A percentile compares a stretch with the other conserved stretches of the same genome.
phyloP scores from a whole-genome alignment of 495 filamentous ascomycete genomes.

The Hyaloscypha hepaticicola region DNA sequence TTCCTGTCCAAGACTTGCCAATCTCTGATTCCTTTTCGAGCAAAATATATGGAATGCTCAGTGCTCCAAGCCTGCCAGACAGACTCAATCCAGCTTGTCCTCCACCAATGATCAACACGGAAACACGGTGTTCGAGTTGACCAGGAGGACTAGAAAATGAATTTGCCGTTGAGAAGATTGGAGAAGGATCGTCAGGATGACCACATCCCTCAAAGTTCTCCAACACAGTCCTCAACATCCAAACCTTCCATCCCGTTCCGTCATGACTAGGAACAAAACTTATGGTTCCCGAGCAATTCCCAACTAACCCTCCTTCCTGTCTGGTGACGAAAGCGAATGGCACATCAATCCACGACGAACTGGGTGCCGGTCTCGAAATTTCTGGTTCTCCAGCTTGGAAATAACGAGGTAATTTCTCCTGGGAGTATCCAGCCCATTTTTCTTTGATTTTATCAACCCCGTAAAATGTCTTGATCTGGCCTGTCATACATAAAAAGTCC shows the following conservation, averaged over 20 bases:
- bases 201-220: conserved; percentile 8
- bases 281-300: conserved; percentile 6
- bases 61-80: conserved; percentile 59
- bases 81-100: conserved; percentile 48
- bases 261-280: not conserved
- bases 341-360: conserved; percentile 1
- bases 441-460: too few relatives aligned
- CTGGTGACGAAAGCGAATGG: not conserved
- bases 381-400: not conserved
- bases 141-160: not conserved
- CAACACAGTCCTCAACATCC: conserved; percentile 6
- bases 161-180: not conserved
- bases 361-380: not conserved
- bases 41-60: conserved; percentile 52
- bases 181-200: conserved; percentile 7
- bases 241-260: not conserved
- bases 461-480: too few relatives aligned
- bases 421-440: too few relatives aligned
- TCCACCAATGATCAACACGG: conserved; percentile 49
- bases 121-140: conserved; percentile 45
- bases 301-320: not conserved
- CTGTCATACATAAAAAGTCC: too few relatives aligned
- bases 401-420: not conserved
- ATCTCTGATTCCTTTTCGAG: conserved; percentile 58
- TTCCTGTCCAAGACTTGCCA: conserved; percentile 63